Evolutionary conservation across 306 rosid genomes (phyloP).

Genomic region (Cicer judaicum): DNA sequence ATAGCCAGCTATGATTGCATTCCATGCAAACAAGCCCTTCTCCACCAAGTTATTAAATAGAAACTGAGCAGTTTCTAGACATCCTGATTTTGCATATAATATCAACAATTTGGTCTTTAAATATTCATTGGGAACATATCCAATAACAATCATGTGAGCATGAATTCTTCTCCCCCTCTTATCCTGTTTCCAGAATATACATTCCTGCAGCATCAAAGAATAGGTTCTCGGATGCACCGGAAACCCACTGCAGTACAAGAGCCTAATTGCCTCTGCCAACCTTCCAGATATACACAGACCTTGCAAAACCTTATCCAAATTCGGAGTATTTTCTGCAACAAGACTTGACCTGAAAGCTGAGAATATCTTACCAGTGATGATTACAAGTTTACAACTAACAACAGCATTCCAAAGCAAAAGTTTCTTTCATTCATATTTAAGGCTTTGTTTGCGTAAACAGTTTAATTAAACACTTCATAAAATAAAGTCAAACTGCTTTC

Average conservation of each 20-base stretch:
- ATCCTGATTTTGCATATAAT: constrained; percentile 68
- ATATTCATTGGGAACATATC: constrained; percentile 63
- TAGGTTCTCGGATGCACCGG: constrained; percentile 54
- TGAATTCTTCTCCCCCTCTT: constrained; percentile 62
- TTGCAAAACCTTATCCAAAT: constrained; percentile 57
- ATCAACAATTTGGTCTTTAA: constrained; percentile 66
- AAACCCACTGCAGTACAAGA: constrained; percentile 56
- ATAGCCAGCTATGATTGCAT: constrained; percentile 65
- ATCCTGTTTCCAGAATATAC: constrained; percentile 70
- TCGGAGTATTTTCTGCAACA: constrained; percentile 28
- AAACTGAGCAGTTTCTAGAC: constrained; percentile 57
- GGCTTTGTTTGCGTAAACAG: too few relatives aligned
- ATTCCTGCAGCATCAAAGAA: constrained; percentile 80
- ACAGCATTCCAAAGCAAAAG: constrained; percentile 35
- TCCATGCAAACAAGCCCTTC: constrained; percentile 71
- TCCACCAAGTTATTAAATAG: constrained; percentile 55
- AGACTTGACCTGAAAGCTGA: constrained; percentile 82
- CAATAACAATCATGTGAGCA: constrained; percentile 67
- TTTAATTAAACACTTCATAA: too few relatives aligned
- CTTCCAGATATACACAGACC: constrained; percentile 70
- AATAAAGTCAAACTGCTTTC: too few relatives aligned
- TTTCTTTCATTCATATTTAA: constrained; percentile 33
- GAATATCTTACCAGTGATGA: constrained; percentile 56
- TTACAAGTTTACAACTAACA: constrained; percentile 42
- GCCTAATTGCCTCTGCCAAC: constrained; percentile 60